Evolutionary conservation across 352 stramenopile genomes (phyloP).

Genomic region (Pythium inflatum): DNA sequence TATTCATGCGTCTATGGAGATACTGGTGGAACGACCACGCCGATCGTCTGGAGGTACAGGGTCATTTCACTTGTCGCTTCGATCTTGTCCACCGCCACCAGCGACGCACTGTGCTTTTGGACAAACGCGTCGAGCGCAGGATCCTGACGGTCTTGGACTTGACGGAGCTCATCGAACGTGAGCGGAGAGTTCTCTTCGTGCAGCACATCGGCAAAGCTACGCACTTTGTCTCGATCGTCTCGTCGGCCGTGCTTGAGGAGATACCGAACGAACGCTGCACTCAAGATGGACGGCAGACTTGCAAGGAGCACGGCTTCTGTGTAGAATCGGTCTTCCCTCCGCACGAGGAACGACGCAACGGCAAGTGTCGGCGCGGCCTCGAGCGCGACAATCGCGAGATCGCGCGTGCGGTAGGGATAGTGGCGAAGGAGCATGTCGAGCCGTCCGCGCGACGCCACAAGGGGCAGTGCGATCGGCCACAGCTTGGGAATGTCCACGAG

Average conservation of each 20-base stretch:
- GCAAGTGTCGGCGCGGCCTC: neutral
- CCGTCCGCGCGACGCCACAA: neutral
- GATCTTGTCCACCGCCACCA: neutral
- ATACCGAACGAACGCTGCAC: neutral
- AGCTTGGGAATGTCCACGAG: neutral
- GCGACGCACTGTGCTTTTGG: neutral
- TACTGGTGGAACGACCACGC: neutral
- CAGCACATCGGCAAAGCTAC: neutral
- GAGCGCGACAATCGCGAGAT: neutral
- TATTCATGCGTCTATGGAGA: too few species aligned
- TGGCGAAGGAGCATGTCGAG: neutral
- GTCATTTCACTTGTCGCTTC: neutral
- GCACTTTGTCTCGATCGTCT: neutral
- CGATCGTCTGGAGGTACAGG: neutral
- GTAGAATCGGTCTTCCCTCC: neutral
- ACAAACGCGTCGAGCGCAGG: neutral
- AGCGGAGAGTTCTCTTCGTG: neutral
- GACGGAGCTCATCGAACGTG: neutral
- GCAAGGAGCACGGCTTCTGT: neutral
- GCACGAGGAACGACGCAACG: neutral
- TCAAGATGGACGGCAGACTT: neutral
- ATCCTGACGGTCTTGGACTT: neutral
- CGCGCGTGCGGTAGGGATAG: neutral
- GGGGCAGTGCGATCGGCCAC: neutral
- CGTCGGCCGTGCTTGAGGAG: neutral